Percentiles rank a stretch among this genome's conserved stretches.
Conservation (phyloP, 2,329 filamentous ascomycete genomes). For the Tolypocladium sp. region DNA sequence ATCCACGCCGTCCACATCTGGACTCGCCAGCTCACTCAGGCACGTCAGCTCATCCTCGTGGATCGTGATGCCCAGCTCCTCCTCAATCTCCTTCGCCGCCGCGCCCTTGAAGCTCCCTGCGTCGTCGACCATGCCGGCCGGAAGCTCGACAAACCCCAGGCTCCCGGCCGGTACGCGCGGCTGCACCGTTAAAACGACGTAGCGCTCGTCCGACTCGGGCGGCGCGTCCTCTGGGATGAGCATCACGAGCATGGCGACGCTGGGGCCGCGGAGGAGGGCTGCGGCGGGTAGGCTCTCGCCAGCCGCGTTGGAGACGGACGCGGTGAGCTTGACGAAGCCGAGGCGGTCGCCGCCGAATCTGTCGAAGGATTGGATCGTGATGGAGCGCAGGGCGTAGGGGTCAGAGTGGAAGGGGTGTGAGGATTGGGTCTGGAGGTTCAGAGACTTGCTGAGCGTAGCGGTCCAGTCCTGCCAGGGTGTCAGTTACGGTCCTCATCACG, state of each 20-base stretch:
- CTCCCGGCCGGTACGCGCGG: conserved; percentile 46
- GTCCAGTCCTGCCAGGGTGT: conserved; percentile 35
- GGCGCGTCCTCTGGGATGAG: conserved; percentile 41
- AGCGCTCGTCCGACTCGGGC: conserved; percentile 33
- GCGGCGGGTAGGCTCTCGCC: conserved; percentile 43
- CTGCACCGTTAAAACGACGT: conserved; percentile 51
- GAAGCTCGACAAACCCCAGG: conserved; percentile 46
- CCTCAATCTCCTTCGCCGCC: conserved; percentile 50
- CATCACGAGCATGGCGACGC: conserved; percentile 51
- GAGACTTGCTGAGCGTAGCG: conserved; percentile 33
- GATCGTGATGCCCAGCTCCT: conserved; percentile 49
- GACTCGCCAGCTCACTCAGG: conserved; percentile 40
- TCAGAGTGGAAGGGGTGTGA: conserved; percentile 43
- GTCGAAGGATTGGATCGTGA: conserved; percentile 46
- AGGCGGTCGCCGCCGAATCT: conserved; percentile 36
- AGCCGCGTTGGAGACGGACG: conserved; percentile 35
- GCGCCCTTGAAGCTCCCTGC: conserved; percentile 44
- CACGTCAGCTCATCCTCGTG: conserved; percentile 35
- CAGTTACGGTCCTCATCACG: conserved; percentile 4
- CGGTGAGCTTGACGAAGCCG: conserved; percentile 48
- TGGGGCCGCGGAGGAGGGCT: conserved; percentile 50
- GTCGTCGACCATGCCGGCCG: conserved; percentile 50
- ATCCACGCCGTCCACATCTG: conserved; percentile 13
- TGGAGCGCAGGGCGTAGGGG: conserved; percentile 41
- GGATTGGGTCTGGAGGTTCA: conserved; percentile 31